Conservation (phyloP, 2,329 filamentous ascomycete genomes). For the Aspergillus novofumigatus region DNA sequence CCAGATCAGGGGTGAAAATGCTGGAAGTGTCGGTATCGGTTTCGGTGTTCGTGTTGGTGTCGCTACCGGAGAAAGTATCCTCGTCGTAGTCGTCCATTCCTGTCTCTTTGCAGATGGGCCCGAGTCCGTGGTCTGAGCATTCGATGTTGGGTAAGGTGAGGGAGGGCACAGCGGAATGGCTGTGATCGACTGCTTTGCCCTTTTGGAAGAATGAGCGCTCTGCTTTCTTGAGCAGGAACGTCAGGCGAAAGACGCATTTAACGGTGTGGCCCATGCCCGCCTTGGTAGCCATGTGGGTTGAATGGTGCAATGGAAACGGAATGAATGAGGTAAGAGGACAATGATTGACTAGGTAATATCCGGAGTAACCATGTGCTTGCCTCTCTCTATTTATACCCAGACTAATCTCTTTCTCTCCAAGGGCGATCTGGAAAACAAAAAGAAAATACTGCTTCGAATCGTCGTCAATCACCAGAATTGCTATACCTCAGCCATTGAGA, state of each 20-base stretch:
- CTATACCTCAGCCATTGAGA: background rate
- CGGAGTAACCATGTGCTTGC: background rate
- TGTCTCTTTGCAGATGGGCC: background rate
- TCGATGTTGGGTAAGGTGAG: background rate
- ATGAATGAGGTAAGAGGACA: background rate
- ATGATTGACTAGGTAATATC: background rate
- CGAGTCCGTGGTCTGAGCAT: background rate
- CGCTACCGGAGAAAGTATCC: constrained; percentile 1
- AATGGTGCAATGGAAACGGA: background rate
- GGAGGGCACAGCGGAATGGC: background rate
- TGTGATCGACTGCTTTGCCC: constrained; percentile 7
- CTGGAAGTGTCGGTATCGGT: background rate
- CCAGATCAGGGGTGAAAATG: constrained; percentile 3
- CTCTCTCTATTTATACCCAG: background rate
- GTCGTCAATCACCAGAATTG: background rate
- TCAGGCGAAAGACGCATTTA: constrained; percentile 17
- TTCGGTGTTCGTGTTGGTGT: constrained; percentile 1
- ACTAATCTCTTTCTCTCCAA: background rate
- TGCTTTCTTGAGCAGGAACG: constrained; percentile 14
- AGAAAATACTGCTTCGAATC: background rate
- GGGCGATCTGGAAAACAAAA: background rate
- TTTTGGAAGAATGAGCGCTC: constrained; percentile 11
- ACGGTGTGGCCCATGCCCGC: constrained; percentile 18
- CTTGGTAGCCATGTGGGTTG: background rate
- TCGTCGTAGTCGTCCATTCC: constrained; percentile 1